Evolutionary conservation across 352 stramenopile species (phyloP).

Genomic region (Peronospora farinosa): DNA sequence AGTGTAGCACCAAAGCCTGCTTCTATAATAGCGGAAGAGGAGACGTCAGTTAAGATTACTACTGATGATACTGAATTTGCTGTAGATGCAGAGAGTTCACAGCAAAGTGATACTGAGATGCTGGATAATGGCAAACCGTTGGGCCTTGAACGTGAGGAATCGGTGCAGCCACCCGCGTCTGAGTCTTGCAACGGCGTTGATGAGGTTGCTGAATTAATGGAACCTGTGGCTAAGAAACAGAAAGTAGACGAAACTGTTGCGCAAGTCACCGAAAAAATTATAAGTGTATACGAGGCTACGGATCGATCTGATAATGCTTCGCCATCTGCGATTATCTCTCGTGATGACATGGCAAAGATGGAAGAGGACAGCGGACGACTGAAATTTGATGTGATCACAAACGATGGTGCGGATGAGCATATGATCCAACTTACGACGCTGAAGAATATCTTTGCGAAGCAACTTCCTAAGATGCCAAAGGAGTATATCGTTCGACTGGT

Average conservation of each 20-base stretch:
- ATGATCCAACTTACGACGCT: conserved; percentile 91
- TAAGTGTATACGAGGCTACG: conserved; percentile 2
- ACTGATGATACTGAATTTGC: neutral
- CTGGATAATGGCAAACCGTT: conserved; percentile 8
- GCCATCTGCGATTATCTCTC: conserved; percentile 59
- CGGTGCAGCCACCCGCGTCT: neutral
- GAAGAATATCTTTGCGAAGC: conserved; percentile 97
- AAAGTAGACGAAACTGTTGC: conserved; percentile 22
- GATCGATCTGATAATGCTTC: conserved; percentile 8
- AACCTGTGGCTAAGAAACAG: conserved; percentile 35
- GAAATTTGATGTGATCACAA: conserved; percentile 87
- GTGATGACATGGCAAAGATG: conserved; percentile 85
- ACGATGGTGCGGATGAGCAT: conserved; percentile 84
- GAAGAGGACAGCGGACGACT: conserved; percentile 74
- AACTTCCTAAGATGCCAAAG: conserved; percentile 98
- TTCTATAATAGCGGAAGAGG: conserved; percentile 1
- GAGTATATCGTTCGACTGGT: conserved; percentile 99
- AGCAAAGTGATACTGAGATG: conserved; percentile 1
- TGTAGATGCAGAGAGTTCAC: neutral
- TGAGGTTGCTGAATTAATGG: neutral
- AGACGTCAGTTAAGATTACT: neutral
- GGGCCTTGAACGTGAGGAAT: conserved; percentile 28
- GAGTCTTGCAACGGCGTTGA: conserved; percentile 11
- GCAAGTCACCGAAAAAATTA: conserved; percentile 8
- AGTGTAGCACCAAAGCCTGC: neutral